Evolutionary conservation across 805 yeast genomes (phyloP), one percentile per base, ranked within the genome.

Genomic region (Ogataea methylovora): DNA sequence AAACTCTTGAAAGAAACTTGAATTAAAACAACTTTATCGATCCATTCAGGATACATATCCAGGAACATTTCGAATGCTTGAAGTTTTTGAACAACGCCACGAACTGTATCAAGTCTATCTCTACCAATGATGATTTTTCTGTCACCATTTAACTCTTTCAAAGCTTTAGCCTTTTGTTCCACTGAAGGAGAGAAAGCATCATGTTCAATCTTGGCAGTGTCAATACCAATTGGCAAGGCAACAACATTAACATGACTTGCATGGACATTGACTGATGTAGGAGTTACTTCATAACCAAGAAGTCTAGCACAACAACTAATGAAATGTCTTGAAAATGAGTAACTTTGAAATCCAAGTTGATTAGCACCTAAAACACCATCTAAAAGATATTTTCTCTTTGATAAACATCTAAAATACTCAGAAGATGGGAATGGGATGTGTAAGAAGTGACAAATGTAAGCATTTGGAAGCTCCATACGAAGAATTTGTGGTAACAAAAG

Each of bases 361-460:
- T 86, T 84, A 6, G 95, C 77, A 17, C 97, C 97, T 32, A 92
- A 70, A 73, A 92, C 73, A 13, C 98, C 97, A 50, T 85, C 94
- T 38, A 92, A 67, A 32, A 92, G 63, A 50, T 84, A 81, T 37
- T 76, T 69, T 44, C 98, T 72, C 58, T 84, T 84, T 25, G 95
- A 79, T 24, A 94, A 60, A 45, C 95, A 84, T 41, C 97, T 71
- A 62, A 92, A 86, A 56, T 88, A 87, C 58, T 92, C 99, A 13
- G 87, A 79, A 18, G 95, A 79, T 10, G 97, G 96, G 69, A 90
- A 88, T n/a, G 97, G 95, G 3, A 85, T 73, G 56, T 88, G 96
- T 44, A 88, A 60, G 57, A 74, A 87, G 34, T 84, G 74, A 11
- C 90, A 92, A 43, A 88, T 81, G 40, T 66, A 65, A 5, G 84